Base-by-base conservation (phyloP, 2,329 filamentous ascomycete genomes). In the Sclerotinia nivalis region DNA sequence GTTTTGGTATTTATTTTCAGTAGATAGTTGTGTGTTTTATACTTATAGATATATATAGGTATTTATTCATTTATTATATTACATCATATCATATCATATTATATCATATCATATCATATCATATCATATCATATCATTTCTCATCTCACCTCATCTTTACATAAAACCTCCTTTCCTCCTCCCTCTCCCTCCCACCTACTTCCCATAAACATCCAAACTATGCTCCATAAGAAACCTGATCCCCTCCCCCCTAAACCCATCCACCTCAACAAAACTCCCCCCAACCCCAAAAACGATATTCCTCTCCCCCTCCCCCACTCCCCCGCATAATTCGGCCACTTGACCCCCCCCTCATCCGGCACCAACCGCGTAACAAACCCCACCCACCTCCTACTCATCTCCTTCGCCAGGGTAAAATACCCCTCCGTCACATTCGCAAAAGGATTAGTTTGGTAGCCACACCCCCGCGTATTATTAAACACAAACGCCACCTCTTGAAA, bases 401-500 rank as follows among this genome's bases (percentile, higher is more conserved):
- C 28, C 4, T 12, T 37, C 20, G 74, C 72, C 22, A 75, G 13
- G 1, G 22, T 18, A 18, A 62, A 54, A 31, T 65, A 50, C 8
- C 13, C 31, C 1, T 10, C 9, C 20, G 43, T 52, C 1, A 15
- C 18, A 34, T 66, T 66, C 9, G 25, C 49, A 31, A 56, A 55
- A 1, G 66, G 45, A 50, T 68, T 9, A 0, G 82, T 82, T 1
- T 50, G 69, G 70, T 84, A 86, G 1, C 85, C 85, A 3, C 78
- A 70, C 1, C 85, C 86, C 6, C 80, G 71, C 9, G 81, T 76
- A 72, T 88, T 88, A 72, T 85, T 76, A 65, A 88, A 85, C 9
- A 87, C 85, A 71, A 86, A 86, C 0, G 82, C 80, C 0, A 87
- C 83, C 75, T 87, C 85, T 69, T 83, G 77, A 75, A 83, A 83